Evolutionary conservation across 306 rosid species (phyloP), one percentile per base, ranked within the genome.

Genomic region (Cicer judaicum): DNA sequence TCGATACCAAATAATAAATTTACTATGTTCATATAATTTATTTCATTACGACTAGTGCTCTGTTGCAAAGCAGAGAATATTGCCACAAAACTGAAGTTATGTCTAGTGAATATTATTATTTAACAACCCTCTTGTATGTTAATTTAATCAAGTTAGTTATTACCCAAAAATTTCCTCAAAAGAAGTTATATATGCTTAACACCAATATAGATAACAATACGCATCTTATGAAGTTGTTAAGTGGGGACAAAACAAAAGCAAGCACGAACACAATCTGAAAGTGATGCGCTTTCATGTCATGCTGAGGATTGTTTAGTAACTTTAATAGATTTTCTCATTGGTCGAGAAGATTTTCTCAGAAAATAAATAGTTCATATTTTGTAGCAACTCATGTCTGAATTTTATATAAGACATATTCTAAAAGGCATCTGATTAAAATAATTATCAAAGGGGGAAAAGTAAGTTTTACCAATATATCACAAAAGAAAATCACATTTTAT

Each of bases 271-370:
- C 39, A 43, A 39, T 76, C 63, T 44, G 14, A 81, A 64, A 76
- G 78, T 75, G 74, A 59, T 42, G 77, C 73, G 52, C 53, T n/a
- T 82, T 78, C 76, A 73, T 66, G 77, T 59, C 70, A 57, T 64
- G 81, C 84, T 79, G n/a, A 57, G 46, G 81, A 8, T 75, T 74
- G 79, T 80, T 86, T 79, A 77, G 43, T 66, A 52, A 39, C 63
- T 14, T 64, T 70, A 12, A 83, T 0, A 77, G 81, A 81, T 78
- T 81, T 84, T 78, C 73, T 72, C 87, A 76, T 48, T 41, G 70
- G 21, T 80, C 82, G 72, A 77, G 68, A 76, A 84, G 84, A 84
- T 84, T 76, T 76, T 72, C 43, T 21, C 39, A 47, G 54, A 16
- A 65, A 65, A 36, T 5, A 43, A 49, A 13, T 47, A 60, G 36